Conservation (phyloP, 78 protist genomes). For the Reticulomyxa filosa region DNA sequence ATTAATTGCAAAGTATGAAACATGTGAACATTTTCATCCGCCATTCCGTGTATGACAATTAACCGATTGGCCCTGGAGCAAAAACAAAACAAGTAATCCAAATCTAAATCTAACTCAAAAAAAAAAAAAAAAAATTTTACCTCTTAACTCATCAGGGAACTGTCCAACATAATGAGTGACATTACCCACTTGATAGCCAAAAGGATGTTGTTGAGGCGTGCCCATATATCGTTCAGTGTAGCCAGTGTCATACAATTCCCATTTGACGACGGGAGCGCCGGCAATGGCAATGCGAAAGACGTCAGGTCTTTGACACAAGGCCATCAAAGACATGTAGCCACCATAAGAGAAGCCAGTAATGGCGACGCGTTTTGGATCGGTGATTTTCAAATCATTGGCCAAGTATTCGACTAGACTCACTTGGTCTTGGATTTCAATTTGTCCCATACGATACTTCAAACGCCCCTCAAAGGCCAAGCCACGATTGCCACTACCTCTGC, state of each 20-base stretch:
- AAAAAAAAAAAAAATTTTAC: too few relatives aligned
- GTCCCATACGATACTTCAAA: conserved; percentile 27
- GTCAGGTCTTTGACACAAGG: conserved; percentile 39
- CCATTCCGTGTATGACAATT: conserved; percentile 42
- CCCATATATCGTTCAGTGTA: conserved; percentile 77
- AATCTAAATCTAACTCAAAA: too few relatives aligned
- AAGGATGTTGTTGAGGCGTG: conserved; percentile 16
- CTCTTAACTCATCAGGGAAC: background rate
- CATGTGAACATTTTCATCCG: conserved; percentile 79
- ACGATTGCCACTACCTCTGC: conserved; percentile 25
- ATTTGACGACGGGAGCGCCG: conserved; percentile 75
- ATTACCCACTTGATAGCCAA: background rate
- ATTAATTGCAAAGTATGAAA: conserved; percentile 38
- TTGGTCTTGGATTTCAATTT: conserved; percentile 47
- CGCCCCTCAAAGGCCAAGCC: conserved; percentile 17
- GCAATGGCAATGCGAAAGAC: conserved; percentile 42
- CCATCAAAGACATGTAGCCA: conserved; percentile 60
- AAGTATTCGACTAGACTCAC: conserved; percentile 14
- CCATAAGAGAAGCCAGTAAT: conserved; percentile 69
- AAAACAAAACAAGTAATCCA: too few relatives aligned
- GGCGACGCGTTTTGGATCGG: conserved; percentile 41
- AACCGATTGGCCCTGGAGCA: too few relatives aligned
- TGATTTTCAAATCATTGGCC: background rate
- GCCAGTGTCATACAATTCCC: conserved; percentile 70
- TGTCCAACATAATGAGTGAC: background rate